Evolutionary conservation across 179 eudicot genomes (phyloP).

Genomic region (Beta corolliflora): DNA sequence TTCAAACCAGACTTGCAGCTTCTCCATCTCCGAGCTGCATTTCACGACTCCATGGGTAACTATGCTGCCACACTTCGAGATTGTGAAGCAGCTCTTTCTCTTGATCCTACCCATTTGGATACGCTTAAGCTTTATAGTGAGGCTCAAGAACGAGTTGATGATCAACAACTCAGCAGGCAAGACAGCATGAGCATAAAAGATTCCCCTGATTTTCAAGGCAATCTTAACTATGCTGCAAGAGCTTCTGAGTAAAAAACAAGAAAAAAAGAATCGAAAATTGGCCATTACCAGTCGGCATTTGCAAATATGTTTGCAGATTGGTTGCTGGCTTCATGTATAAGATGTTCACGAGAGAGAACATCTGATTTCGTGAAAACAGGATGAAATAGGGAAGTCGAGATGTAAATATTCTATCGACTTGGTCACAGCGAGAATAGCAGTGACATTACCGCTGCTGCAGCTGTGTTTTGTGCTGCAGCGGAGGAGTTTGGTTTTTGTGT

Average conservation of each 20-base stretch:
- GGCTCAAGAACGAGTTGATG: slow-evolving; percentile 44
- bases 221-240: slow-evolving; percentile 21
- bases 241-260: slow-evolving; percentile 18
- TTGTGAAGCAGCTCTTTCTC: slow-evolving; percentile 93
- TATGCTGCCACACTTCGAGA: slow-evolving; percentile 51
- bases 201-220: slow-evolving; percentile 15
- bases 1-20: slow-evolving; percentile 84
- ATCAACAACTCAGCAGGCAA: slow-evolving; percentile 26
- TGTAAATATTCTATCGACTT: slow-evolving; percentile 28
- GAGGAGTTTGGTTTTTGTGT: slow-evolving; percentile 29
- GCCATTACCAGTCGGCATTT: slow-evolving; percentile 10
- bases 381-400: slow-evolving; percentile 14
- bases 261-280: neutral
- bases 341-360: slow-evolving; percentile 18
- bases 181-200: slow-evolving; percentile 7
- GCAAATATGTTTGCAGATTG: slow-evolving; percentile 25
- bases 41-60: slow-evolving; percentile 86
- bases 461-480: slow-evolving; percentile 27
- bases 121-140: slow-evolving; percentile 66
- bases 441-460: slow-evolving; percentile 16
- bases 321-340: slow-evolving; percentile 19
- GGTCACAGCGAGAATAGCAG: slow-evolving; percentile 29
- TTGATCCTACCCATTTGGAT: slow-evolving; percentile 67
- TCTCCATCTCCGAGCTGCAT: slow-evolving; percentile 92
- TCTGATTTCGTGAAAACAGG: slow-evolving; percentile 9